These are phyloP conservation scores for Tetragonia tetragonoides DNA, from an alignment of 148 eudicot genomes.

Conservation along the genomic window DNA sequence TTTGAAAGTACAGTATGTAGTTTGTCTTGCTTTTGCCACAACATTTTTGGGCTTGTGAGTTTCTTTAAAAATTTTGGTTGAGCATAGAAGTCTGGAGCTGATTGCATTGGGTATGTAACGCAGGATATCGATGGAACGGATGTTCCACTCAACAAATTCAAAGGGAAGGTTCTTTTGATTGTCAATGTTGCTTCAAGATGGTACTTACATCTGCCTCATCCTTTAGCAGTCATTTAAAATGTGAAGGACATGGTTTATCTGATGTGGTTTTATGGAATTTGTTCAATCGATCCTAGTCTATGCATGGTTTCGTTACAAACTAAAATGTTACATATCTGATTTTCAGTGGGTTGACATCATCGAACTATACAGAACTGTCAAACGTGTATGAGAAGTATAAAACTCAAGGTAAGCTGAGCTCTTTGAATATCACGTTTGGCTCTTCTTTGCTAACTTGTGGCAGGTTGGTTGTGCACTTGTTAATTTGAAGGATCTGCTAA, in stretches of 20 bases:
- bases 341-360: slow-evolving; percentile 82
- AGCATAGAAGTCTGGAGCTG: slow-evolving; percentile 7
- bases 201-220: slow-evolving; percentile 28
- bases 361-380: slow-evolving; percentile 86
- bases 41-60: no score
- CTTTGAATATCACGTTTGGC: background rate
- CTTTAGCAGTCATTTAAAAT: background rate
- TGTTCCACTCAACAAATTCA: slow-evolving; percentile 73
- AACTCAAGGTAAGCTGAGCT: slow-evolving; percentile 56
- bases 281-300: background rate
- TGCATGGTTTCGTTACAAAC: slow-evolving; percentile 7
- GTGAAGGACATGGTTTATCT: slow-evolving; percentile 1
- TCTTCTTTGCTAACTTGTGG: background rate
- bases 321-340: slow-evolving; percentile 15
- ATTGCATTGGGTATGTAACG: slow-evolving; percentile 21
- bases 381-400: slow-evolving; percentile 82
- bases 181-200: slow-evolving; percentile 95
- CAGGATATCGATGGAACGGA: slow-evolving; percentile 87
- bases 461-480: background rate
- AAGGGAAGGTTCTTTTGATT: slow-evolving; percentile 75
- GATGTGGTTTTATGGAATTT: background rate
- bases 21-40: no score
- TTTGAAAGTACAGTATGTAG: no score
- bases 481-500: background rate
- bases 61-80: no score